Conservation (phyloP, 192 early-diverging fungal species). For the Cetraspora pellucida region DNA sequence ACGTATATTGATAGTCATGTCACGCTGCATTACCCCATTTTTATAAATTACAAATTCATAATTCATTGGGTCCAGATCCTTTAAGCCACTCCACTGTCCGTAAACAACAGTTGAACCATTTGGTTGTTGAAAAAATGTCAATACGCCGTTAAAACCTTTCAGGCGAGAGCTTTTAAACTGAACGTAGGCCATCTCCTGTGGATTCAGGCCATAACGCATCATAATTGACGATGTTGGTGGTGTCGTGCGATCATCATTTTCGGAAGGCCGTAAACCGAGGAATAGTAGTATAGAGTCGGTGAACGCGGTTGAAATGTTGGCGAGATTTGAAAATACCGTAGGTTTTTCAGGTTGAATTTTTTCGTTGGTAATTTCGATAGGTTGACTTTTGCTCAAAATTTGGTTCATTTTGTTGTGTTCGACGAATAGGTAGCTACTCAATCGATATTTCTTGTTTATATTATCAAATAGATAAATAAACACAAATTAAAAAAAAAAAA, state of each 20-base stretch:
- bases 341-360: no score
- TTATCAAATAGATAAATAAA: no score
- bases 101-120: conserved; percentile 11
- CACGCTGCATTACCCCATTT: background rate
- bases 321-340: no score
- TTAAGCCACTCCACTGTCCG: background rate
- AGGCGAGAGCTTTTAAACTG: background rate
- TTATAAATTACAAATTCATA: conserved; percentile 26
- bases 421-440: no score
- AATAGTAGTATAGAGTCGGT: background rate
- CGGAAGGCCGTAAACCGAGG: background rate
- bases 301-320: background rate
- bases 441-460: no score
- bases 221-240: background rate
- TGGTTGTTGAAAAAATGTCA: background rate
- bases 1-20: background rate
- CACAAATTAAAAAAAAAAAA: no score
- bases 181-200: background rate
- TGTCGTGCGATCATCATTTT: background rate
- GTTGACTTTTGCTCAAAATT: no score
- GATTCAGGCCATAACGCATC: background rate
- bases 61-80: conserved; percentile 10
- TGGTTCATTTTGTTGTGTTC: no score
- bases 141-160: background rate
- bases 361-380: no score